A percentile compares a stretch with the other conserved stretches of the same genome.
These are phyloP conservation scores for Pisolithus microcarpus DNA, from an alignment of 768 basidiomycete species.

Conservation along the genomic window DNA sequence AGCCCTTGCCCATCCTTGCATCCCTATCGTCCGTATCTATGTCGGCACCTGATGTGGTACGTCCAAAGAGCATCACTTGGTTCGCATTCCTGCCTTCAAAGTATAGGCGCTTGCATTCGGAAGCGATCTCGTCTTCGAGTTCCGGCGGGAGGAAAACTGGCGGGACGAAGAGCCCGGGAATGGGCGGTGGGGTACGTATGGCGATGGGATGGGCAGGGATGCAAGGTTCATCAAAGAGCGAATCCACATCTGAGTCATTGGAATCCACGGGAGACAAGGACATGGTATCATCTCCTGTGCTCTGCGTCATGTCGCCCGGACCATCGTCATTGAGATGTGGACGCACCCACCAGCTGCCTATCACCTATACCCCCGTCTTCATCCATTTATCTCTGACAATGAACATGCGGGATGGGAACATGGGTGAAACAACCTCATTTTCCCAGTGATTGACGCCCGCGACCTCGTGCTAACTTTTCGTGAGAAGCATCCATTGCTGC, in stretches of 20 bases:
- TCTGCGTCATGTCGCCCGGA: neutral
- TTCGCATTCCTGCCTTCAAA: conserved; percentile 49
- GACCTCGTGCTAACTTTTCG: neutral
- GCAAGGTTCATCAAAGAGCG: conserved; percentile 44
- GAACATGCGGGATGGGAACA: neutral
- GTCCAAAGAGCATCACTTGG: conserved; percentile 85
- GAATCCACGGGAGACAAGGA: conserved; percentile 1
- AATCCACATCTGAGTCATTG: conserved; percentile 29
- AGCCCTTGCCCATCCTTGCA: conserved; percentile 29
- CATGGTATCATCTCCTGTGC: neutral
- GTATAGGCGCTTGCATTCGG: conserved; percentile 51
- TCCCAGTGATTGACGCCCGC: neutral
- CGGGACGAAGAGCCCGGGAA: conserved; percentile 61
- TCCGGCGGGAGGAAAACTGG: conserved; percentile 42
- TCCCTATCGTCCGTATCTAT: conserved; percentile 9
- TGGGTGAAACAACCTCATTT: neutral
- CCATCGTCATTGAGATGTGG: neutral
- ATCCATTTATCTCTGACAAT: too few species aligned
- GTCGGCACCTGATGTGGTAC: conserved; percentile 18
- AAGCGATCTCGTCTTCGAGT: conserved; percentile 41
- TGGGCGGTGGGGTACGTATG: conserved; percentile 40
- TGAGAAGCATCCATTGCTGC: neutral
- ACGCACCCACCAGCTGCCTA: neutral
- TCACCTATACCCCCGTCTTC: neutral
- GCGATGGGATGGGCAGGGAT: conserved; percentile 14